Percentiles rank a stretch among this genome's conserved stretches.
Evolutionary conservation across 73 alveolate genomes (phyloP).

Genomic region (Paramecium octaurelia): DNA sequence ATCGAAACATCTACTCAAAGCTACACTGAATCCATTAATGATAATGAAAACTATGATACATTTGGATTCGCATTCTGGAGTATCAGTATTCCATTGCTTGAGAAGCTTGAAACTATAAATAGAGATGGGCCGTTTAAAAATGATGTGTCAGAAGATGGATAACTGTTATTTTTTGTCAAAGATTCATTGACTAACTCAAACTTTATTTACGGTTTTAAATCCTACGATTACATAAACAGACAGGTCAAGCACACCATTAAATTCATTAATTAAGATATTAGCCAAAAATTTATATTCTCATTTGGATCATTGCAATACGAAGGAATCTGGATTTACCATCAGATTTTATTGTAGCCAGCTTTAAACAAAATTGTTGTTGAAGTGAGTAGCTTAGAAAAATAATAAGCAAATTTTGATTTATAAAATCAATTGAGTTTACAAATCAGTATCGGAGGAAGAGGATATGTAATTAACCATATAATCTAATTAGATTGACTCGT

Average conservation of each 20-base stretch:
- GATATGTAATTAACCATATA: background rate
- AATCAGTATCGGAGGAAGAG: background rate
- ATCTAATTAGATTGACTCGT: background rate
- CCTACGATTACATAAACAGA: background rate
- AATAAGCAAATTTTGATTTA: background rate
- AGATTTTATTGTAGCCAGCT: background rate
- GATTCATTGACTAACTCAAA: background rate
- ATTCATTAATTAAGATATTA: background rate
- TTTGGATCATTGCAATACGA: background rate
- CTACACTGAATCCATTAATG: background rate
- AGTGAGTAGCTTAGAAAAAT: background rate
- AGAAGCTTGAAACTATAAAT: background rate
- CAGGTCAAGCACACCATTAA: background rate
- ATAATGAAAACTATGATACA: background rate
- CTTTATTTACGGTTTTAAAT: background rate
- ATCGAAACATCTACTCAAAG: background rate
- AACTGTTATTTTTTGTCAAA: background rate
- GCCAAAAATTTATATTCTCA: background rate
- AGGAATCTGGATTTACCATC: background rate
- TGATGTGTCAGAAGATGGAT: background rate
- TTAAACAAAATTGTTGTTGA: background rate
- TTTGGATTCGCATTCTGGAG: background rate
- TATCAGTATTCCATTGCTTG: background rate
- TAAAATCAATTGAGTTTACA: background rate
- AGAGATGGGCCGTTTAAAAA: background rate